Base-by-base conservation (phyloP, 2,329 filamentous ascomycete species). In the Colletotrichum tanaceti region DNA sequence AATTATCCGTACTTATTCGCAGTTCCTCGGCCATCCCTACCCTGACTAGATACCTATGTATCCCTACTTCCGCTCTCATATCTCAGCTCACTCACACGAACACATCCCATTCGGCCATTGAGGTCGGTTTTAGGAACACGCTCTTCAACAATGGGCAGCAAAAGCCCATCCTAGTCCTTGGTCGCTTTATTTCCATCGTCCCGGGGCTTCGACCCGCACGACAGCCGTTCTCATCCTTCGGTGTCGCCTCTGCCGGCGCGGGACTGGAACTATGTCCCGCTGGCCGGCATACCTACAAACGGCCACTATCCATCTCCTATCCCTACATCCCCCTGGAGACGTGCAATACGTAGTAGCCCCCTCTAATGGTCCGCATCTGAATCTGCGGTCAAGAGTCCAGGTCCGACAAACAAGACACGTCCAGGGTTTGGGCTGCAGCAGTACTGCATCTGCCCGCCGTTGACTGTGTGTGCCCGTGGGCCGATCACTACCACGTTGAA, bases 241-340 rank as follows among this genome's bases (percentile, higher is more conserved):
- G 38, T 38, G 46, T 66, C 66, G 49, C 22, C 55, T 61, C 44
- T 69, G 43, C 62, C 62, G 63, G 63, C 50, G 52, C 44, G 62
- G 66, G 63, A 57, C 63, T 69, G 66, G 66, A 69, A 61, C 66
- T 43, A 47, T 44, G 52, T 46, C 50, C 57, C 62, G 63, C 66
- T 55, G 66, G 44, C 66, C 66, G 63, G 66, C 66, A 69, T 55
- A 55, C 57, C 61, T 55, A 55, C 57, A 61, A 58, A 50, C 54
- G 66, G 62, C 63, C 66, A 58, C 66, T 63, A 69, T 61, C 44
- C 62, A 69, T 61, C 54, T 46, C 43, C 24, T n/a, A 61, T 61
- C 63, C 16, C 55, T 50, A 28, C 55, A 44, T 52, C 62, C 39
- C 32, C 32, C 9, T 55, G 63, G 38, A 57, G 57, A 52, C 20